Evolutionary conservation across 345 rosid genomes (phyloP).

Genomic region (Citrus hindsii): DNA sequence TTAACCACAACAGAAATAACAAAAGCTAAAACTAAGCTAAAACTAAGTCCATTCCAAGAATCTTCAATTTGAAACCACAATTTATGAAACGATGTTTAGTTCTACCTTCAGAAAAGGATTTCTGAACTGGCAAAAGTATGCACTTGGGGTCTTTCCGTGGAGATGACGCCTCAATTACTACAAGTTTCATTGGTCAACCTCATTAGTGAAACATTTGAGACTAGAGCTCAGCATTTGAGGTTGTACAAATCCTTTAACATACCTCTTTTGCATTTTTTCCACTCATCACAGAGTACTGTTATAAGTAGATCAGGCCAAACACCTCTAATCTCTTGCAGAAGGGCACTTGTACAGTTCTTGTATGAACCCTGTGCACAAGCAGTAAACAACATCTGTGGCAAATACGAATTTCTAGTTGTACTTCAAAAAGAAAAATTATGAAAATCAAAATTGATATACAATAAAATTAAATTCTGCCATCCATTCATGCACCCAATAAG

Average conservation of each 20-base stretch:
- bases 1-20: background rate
- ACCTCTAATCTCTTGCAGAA: slow-evolving; percentile 67
- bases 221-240: slow-evolving; percentile 8
- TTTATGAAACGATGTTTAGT: background rate
- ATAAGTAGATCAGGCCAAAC: slow-evolving; percentile 82
- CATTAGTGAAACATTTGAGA: slow-evolving; percentile 11
- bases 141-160: slow-evolving; percentile 79
- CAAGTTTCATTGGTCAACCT: slow-evolving; percentile 18
- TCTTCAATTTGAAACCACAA: slow-evolving; percentile 15
- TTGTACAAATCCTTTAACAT: slow-evolving; percentile 11
- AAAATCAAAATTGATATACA: background rate
- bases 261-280: slow-evolving; percentile 98
- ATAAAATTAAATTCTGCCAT: background rate
- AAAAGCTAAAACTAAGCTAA: background rate
- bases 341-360: slow-evolving; percentile 46
- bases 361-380: slow-evolving; percentile 57
- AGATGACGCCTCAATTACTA: slow-evolving; percentile 88
- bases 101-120: slow-evolving; percentile 57
- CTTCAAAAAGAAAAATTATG: background rate
- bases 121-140: slow-evolving; percentile 61
- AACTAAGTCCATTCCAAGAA: background rate
- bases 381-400: background rate
- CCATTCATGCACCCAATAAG: too few relatives aligned
- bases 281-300: slow-evolving; percentile 71
- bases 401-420: background rate